Conservation (phyloP, 306 rosid genomes). For the Cucumis melo region DNA sequence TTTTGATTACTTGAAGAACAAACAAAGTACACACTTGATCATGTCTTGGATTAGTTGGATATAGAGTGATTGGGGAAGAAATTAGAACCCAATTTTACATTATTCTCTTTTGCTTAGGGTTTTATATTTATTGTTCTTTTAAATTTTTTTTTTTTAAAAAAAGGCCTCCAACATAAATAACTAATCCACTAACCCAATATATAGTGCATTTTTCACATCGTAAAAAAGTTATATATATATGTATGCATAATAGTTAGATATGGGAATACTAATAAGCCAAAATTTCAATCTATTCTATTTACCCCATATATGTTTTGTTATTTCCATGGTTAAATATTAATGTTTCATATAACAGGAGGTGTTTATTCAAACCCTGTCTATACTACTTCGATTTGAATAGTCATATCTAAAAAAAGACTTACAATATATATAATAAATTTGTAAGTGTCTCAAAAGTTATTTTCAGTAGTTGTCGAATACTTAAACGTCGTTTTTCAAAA, state of each 20-base stretch:
- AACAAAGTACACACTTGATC: slow-evolving; percentile 6
- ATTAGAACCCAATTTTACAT: background rate
- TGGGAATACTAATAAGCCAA: background rate
- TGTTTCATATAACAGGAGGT: too few relatives aligned
- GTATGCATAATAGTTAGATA: background rate
- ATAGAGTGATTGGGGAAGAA: background rate
- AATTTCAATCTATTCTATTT: too few relatives aligned
- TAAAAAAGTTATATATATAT: background rate
- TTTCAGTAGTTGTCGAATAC: too few relatives aligned
- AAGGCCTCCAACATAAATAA: background rate
- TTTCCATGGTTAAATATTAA: too few relatives aligned
- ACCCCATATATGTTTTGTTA: too few relatives aligned
- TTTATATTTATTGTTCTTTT: background rate
- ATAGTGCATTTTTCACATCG: background rate
- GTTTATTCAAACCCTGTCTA: too few relatives aligned
- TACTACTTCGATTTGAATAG: too few relatives aligned
- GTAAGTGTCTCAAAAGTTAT: too few relatives aligned
- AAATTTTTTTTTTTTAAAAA: too few relatives aligned
- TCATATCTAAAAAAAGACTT: too few relatives aligned
- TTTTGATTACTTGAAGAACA: slow-evolving; percentile 5
- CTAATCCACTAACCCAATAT: background rate
- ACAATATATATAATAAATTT: too few relatives aligned
- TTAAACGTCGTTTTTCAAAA: too few relatives aligned
- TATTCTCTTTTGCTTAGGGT: background rate
- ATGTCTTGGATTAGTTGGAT: background rate